These are phyloP conservation scores for Lichtheimia hyalospora DNA, from an alignment of 371 early-diverging fungal genomes.

Conservation along the genomic window DNA sequence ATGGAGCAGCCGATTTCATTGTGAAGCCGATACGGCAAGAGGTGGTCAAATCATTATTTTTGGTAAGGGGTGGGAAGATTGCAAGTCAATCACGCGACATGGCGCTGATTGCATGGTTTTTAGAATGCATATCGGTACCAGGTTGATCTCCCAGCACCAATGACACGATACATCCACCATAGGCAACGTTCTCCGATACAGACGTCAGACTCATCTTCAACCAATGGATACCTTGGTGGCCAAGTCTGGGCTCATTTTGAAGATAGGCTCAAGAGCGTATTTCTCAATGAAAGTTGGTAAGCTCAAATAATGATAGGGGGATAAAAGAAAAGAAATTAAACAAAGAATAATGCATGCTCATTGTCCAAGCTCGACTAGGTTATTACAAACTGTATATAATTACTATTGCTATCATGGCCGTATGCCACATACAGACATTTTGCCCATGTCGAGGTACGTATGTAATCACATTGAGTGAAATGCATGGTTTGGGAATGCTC, in stretches of 20 bases:
- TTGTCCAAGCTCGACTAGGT: conserved; percentile 10
- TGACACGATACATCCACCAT: background rate
- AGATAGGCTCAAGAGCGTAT: conserved; percentile 36
- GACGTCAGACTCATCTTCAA: background rate
- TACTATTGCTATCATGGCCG: conserved; percentile 18
- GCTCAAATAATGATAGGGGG: background rate
- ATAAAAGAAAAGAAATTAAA: background rate
- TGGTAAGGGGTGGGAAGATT: conserved; percentile 32
- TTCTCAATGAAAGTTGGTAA: conserved; percentile 27
- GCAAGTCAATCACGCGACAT: too few relatives aligned
- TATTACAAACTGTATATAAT: conserved; percentile 15
- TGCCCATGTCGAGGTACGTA: conserved; percentile 16
- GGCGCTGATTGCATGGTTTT: background rate
- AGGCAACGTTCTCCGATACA: background rate
- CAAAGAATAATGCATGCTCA: background rate
- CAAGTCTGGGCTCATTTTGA: conserved; percentile 34
- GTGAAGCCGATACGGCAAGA: conserved; percentile 53
- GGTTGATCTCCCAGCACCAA: background rate
- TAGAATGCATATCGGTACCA: conserved; percentile 25
- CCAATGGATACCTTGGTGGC: conserved; percentile 3
- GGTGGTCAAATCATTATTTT: conserved; percentile 50
- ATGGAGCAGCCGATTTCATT: conserved; percentile 60
- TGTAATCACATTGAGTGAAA: too few relatives aligned
- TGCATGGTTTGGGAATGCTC: background rate
- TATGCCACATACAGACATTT: conserved; percentile 6